Evolutionary conservation across 2,329 filamentous ascomycete species (phyloP).

Genomic region (Monascus ruber): DNA sequence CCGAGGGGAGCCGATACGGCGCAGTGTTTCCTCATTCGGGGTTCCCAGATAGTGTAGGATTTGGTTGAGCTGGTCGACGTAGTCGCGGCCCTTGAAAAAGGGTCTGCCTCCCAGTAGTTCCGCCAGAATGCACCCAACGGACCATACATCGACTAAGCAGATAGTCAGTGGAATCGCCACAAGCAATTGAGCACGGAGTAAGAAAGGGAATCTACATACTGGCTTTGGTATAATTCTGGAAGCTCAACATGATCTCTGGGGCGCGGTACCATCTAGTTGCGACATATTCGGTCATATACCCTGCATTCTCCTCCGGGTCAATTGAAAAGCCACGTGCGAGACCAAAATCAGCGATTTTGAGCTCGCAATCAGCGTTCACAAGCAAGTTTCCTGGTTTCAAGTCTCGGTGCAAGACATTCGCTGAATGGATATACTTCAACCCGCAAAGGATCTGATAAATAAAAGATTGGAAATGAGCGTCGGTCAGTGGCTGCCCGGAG

Average conservation of each 20-base stretch:
- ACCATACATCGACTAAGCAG: slow-evolving; percentile 90
- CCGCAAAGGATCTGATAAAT: slow-evolving; percentile 99
- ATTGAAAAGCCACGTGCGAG: slow-evolving; percentile 92
- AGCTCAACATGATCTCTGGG: slow-evolving; percentile 98
- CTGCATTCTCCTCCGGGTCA: slow-evolving; percentile 94
- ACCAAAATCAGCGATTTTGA: slow-evolving; percentile 98
- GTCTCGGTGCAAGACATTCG: slow-evolving; percentile 93
- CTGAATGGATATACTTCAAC: slow-evolving; percentile 97
- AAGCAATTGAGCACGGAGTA: background rate
- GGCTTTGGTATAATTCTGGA: slow-evolving; percentile 99
- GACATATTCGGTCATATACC: slow-evolving; percentile 99
- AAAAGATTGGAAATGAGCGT: slow-evolving; percentile 98
- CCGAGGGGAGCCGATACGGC: slow-evolving; percentile 84
- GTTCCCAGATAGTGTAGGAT: slow-evolving; percentile 97
- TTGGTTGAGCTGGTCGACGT: slow-evolving; percentile 98
- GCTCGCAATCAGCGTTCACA: slow-evolving; percentile 96
- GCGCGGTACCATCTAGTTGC: slow-evolving; percentile 98
- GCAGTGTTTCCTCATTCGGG: slow-evolving; percentile 87
- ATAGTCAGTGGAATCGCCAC: slow-evolving; percentile 5
- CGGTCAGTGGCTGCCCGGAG: slow-evolving; percentile 90
- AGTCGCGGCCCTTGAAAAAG: slow-evolving; percentile 98
- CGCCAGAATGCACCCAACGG: slow-evolving; percentile 92
- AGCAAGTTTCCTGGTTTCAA: slow-evolving; percentile 94
- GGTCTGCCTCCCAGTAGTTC: slow-evolving; percentile 91
- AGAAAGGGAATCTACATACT: slow-evolving; percentile 53